Base-by-base conservation (phyloP, 2,329 filamentous ascomycete genomes). In the Penicillium italicum region DNA sequence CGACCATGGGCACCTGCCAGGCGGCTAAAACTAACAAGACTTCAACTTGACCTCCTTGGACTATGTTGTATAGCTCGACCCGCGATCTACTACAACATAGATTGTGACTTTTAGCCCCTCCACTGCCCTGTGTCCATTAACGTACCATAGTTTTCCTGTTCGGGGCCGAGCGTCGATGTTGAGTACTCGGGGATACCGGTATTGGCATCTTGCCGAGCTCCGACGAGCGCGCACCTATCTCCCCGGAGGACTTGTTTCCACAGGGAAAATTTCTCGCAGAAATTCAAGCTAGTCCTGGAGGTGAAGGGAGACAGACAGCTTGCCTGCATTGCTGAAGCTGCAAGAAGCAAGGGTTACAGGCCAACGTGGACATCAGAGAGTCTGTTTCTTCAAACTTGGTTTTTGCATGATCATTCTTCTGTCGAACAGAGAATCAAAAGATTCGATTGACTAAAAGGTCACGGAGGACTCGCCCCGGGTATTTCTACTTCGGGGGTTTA, bases 41-140 rank as follows among this genome's bases (percentile, higher is more conserved):
- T 46, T 44, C 40, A 54, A 34, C 2, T 45, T 51, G 40, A 22
- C 26, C 26, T 5, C 24, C 26, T 24, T 16, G 31, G 41, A 53
- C 22, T 38, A 44, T n/a, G n/a, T n/a, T n/a, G n/a, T n/a, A n/a
- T 51, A 54, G 34, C 33, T 33, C 53, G n/a, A 40, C 31, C 34
- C 31, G 41, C 40, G 53, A 55, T 55, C 53, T 30, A 51, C 47
- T 50, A n/a, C n/a, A n/a, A n/a, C n/a, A n/a, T n/a, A 52, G 53
- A 48, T 44, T 55, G 40, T 55, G 51, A 47, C 53, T 50, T 50
- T 24, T 45, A 18, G 37, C 49, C 46, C 52, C 44, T 48, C 49
- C 28, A 16, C 28, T 36, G 22, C 26, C 53, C 47, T 26, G 34
- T 51, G 51, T 33, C 57, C 45, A 56, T 55, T 56, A 36, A 44